phyloP scores from a whole-genome alignment of 805 yeast species.

The Pichia insulana region DNA sequence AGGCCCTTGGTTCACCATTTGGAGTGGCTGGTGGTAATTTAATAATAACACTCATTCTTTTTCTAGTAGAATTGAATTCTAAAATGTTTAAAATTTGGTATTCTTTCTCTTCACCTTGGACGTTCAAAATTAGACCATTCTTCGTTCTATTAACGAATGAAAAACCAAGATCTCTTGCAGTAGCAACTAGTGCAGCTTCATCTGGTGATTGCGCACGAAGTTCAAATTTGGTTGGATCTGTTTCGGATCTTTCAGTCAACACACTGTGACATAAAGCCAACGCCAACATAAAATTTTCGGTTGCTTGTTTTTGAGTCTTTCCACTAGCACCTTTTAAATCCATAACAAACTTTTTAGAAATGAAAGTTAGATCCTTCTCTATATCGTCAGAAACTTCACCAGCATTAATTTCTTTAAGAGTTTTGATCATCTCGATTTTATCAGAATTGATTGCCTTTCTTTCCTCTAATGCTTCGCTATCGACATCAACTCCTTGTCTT shows the following conservation, averaged over 20 bases:
- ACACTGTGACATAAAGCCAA: conserved; percentile 77
- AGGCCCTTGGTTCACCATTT: conserved; percentile 46
- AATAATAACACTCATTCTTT: conserved; percentile 78
- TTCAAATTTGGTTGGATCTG: conserved; percentile 44
- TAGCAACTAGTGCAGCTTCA: conserved; percentile 77
- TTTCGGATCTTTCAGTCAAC: conserved; percentile 56
- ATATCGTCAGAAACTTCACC: conserved; percentile 29
- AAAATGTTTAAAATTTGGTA: conserved; percentile 62
- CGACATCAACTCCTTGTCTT: conserved; percentile 70
- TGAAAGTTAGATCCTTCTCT: conserved; percentile 54
- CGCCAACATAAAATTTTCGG: conserved; percentile 69
- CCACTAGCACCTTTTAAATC: conserved; percentile 50
- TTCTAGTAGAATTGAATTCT: conserved; percentile 78
- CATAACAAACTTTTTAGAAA: conserved; percentile 56
- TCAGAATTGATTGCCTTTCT: conserved; percentile 48
- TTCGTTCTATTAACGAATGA: conserved; percentile 58
- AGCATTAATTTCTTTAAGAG: conserved; percentile 31
- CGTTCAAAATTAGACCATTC: conserved; percentile 55
- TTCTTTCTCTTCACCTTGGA: conserved; percentile 63
- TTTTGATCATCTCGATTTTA: conserved; percentile 47
- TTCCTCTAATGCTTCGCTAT: conserved; percentile 32
- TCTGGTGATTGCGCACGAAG: conserved; percentile 80
- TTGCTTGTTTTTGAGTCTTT: conserved; percentile 43
- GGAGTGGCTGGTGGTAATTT: conserved; percentile 47
- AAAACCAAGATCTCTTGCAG: conserved; percentile 74